These are phyloP conservation scores for Vigna reflexopilosa DNA, from an alignment of 306 rosid genomes.

Conservation along the genomic window DNA sequence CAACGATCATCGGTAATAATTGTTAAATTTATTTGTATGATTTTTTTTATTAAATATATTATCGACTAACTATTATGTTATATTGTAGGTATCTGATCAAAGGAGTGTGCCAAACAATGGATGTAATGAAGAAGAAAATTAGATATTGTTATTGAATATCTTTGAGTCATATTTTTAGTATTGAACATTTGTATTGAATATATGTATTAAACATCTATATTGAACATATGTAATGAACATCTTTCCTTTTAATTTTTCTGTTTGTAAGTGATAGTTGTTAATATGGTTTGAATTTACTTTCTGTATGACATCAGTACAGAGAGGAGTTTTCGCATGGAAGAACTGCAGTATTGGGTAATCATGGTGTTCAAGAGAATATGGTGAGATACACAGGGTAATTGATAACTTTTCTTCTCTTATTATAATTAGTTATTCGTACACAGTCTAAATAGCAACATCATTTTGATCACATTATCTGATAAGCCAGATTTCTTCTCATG, in stretches of 20 bases:
- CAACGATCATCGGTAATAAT: no score
- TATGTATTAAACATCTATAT: no score
- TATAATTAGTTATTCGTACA: not conserved
- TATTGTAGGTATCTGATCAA: no score
- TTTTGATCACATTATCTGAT: constrained; percentile 15
- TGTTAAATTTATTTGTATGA: no score
- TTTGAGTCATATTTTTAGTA: no score
- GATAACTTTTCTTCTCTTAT: not conserved
- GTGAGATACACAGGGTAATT: constrained; percentile 62
- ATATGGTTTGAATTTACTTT: constrained; percentile 56
- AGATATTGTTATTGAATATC: no score
- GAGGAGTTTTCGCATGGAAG: constrained; percentile 57
- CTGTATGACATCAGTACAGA: constrained; percentile 59
- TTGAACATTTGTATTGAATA: no score
- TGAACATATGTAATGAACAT: no score
- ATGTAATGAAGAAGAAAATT: no score
- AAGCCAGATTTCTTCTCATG: not conserved
- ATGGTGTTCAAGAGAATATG: constrained; percentile 51
- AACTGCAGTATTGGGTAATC: constrained; percentile 43
- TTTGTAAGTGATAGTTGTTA: constrained; percentile 46
- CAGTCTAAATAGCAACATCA: not conserved
- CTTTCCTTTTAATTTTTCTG: not conserved
- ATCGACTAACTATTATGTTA: no score
- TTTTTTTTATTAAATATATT: no score
- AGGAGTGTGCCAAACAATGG: no score